Conservation (phyloP, 805 yeast species). For the Jamesozyma gamospora region DNA sequence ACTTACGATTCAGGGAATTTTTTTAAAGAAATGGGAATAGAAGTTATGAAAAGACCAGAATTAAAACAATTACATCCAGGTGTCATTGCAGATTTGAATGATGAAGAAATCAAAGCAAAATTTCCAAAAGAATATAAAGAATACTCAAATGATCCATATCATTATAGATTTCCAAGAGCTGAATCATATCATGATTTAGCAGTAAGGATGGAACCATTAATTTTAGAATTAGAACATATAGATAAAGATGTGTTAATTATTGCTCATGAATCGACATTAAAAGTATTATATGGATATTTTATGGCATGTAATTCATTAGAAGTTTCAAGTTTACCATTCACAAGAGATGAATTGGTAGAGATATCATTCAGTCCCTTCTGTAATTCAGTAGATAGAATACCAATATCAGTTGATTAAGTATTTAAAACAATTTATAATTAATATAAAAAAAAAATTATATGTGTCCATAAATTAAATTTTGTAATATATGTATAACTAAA, state of each 20-base stretch:
- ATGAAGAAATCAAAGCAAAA: constrained; percentile 44
- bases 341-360: constrained; percentile 77
- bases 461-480: too few relatives aligned
- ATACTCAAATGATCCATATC: constrained; percentile 74
- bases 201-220: constrained; percentile 82
- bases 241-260: constrained; percentile 79
- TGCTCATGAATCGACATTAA: constrained; percentile 84
- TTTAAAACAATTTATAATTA: too few relatives aligned
- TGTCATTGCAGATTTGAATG: constrained; percentile 59
- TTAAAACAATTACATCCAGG: constrained; percentile 88
- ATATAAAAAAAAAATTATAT: too few relatives aligned
- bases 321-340: constrained; percentile 70
- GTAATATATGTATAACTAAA: too few relatives aligned
- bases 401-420: constrained; percentile 18
- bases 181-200: constrained; percentile 97
- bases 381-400: constrained; percentile 51
- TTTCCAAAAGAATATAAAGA: constrained; percentile 64
- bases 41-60: constrained; percentile 67
- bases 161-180: constrained; percentile 81
- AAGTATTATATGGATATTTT: constrained; percentile 86
- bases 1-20: constrained; percentile 70
- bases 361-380: constrained; percentile 77
- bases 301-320: constrained; percentile 87
- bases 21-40: constrained; percentile 53
- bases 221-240: constrained; percentile 89